Percentiles rank a stretch among this genome's conserved stretches.
Conservation (phyloP, 768 basidiomycete species). For the Suillus bovinus region DNA sequence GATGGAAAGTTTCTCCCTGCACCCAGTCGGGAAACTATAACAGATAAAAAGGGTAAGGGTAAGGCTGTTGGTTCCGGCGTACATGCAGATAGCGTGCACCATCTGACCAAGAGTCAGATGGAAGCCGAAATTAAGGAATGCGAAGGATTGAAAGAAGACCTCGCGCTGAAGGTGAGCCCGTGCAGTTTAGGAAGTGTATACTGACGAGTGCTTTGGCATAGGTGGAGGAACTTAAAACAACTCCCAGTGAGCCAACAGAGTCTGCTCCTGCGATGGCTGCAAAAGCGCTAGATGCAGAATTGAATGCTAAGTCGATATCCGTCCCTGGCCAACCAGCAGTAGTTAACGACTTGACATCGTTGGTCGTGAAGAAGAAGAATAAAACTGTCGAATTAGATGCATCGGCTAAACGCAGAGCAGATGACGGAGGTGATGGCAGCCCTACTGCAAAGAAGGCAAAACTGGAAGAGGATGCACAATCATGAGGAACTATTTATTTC, state of each 20-base stretch:
- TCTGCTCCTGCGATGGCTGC: conserved; percentile 74
- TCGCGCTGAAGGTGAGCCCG: conserved; percentile 72
- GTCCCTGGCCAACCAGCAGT: conserved; percentile 36
- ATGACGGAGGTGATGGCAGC: conserved; percentile 46
- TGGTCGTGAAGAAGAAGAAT: conserved; percentile 90
- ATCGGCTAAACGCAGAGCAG: conserved; percentile 69
- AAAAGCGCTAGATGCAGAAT: conserved; percentile 68
- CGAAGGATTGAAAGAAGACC: conserved; percentile 71
- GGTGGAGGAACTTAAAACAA: conserved; percentile 90
- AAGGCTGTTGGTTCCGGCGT: conserved; percentile 53
- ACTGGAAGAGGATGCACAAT: conserved; percentile 41
- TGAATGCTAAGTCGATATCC: conserved; percentile 47
- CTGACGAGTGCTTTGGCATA: conserved; percentile 30
- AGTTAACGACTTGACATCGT: conserved; percentile 82
- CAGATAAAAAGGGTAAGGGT: conserved; percentile 67
- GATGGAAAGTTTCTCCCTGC: conserved; percentile 35
- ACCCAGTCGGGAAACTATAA: conserved; percentile 31
- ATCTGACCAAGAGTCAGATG: conserved; percentile 73
- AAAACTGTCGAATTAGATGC: conserved; percentile 37
- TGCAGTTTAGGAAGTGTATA: background rate
- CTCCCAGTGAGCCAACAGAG: conserved; percentile 59
- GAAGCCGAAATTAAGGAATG: conserved; percentile 82
- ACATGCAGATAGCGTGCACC: conserved; percentile 48
- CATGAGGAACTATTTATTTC: conserved; percentile 19
- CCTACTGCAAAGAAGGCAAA: conserved; percentile 62